Percentiles rank a stretch among this genome's conserved stretches.
phyloP scores from a whole-genome alignment of 768 basidiomycete species.

The Amylocystis lapponica region DNA sequence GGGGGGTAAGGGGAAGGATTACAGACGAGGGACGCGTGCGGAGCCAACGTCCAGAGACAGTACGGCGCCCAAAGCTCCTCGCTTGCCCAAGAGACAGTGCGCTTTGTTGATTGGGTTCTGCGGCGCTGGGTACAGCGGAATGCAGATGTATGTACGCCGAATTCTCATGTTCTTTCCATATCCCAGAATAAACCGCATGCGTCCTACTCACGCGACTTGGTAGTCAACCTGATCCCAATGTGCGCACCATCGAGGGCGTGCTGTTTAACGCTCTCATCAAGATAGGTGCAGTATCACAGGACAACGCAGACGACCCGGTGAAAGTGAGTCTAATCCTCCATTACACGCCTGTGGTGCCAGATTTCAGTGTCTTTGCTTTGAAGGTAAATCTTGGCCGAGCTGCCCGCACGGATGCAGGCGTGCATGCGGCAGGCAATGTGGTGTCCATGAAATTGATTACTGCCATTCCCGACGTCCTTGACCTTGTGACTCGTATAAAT shows the following conservation, averaged over 20 bases:
- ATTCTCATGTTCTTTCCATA: background rate
- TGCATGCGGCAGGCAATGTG: constrained; percentile 93
- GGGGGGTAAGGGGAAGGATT: constrained; percentile 11
- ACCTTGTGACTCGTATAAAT: constrained; percentile 74
- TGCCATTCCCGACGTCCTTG: constrained; percentile 60
- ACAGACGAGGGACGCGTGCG: constrained; percentile 18
- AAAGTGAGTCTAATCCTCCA: constrained; percentile 47
- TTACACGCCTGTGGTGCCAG: background rate
- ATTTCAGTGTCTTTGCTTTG: background rate
- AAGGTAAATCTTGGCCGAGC: constrained; percentile 83
- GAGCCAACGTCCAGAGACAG: constrained; percentile 8
- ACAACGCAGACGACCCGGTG: constrained; percentile 86
- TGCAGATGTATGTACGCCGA: constrained; percentile 81
- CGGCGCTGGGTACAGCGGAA: constrained; percentile 88
- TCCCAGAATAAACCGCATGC: background rate
- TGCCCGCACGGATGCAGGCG: constrained; percentile 94
- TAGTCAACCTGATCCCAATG: constrained; percentile 56
- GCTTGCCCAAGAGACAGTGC: constrained; percentile 79
- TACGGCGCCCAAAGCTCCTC: constrained; percentile 37
- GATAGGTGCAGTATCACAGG: constrained; percentile 88
- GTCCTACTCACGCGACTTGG: background rate
- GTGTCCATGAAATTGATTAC: constrained; percentile 90
- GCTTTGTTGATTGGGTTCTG: constrained; percentile 88
- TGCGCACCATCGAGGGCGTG: constrained; percentile 83
- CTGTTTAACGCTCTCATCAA: constrained; percentile 85